Conservation (phyloP, 2,329 filamentous ascomycete species). For the Tolypocladium ovalisporum region DNA sequence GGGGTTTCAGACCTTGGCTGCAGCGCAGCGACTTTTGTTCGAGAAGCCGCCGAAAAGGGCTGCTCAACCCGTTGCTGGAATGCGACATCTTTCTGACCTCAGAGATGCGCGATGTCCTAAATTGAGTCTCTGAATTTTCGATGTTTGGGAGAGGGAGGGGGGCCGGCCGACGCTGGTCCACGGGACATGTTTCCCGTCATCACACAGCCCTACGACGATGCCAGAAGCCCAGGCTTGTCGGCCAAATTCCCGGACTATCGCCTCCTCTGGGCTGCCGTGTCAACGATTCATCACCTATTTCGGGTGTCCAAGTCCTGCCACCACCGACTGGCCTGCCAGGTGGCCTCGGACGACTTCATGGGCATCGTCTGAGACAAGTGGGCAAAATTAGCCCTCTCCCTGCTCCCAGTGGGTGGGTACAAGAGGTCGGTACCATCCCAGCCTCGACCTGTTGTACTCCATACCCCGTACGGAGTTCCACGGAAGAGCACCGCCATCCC, state of each 20-base stretch:
- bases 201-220: constrained; percentile 1
- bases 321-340: background rate
- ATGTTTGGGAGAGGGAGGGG: background rate
- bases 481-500: constrained; percentile 1
- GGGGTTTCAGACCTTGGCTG: background rate
- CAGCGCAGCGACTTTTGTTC: constrained; percentile 1
- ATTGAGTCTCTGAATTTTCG: background rate
- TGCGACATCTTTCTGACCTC: background rate
- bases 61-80: background rate
- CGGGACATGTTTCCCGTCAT: background rate
- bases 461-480: background rate
- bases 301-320: background rate
- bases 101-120: background rate
- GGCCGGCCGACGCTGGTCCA: background rate
- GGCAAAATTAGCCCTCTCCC: constrained; percentile 3
- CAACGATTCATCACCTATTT: background rate
- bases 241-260: background rate
- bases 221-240: background rate
- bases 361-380: background rate
- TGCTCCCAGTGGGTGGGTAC: constrained; percentile 1
- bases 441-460: background rate
- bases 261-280: background rate
- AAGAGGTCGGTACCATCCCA: background rate
- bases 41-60: background rate
- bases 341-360: background rate